Conservation (phyloP, 345 rosid genomes). For the Hibiscus mutabilis region DNA sequence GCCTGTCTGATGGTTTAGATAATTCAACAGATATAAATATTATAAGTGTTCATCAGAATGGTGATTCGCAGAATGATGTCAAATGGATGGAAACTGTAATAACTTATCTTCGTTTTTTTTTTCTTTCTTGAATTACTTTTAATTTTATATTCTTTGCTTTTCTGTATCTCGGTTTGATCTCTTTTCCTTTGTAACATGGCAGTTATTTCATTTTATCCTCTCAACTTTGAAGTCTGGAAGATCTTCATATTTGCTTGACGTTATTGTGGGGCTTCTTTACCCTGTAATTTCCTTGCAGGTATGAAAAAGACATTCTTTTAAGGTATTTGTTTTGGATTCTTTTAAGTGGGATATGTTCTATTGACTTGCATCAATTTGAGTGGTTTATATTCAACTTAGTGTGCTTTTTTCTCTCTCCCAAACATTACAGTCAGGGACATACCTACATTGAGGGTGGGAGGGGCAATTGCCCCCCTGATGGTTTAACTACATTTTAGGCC, state of each 20-base stretch:
- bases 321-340: not conserved
- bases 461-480: no score
- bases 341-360: not conserved
- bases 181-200: conserved; percentile 13
- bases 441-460: no score
- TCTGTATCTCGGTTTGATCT: conserved; percentile 4
- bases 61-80: conserved; percentile 65
- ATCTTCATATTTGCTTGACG: conserved; percentile 78
- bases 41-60: conserved; percentile 44
- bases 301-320: conserved; percentile 10
- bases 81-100: conserved; percentile 99
- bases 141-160: conserved; percentile 1
- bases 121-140: conserved; percentile 1
- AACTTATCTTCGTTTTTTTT: not conserved
- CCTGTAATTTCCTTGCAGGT: conserved; percentile 94
- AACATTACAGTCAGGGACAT: not conserved
- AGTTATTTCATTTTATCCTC: conserved; percentile 88
- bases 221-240: conserved; percentile 90
- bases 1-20: conserved; percentile 50
- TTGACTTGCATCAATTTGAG: not conserved
- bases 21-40: conserved; percentile 28
- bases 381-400: not conserved
- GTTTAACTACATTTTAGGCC: no score
- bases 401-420: not conserved
- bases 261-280: conserved; percentile 66